Evolutionary conservation across 2,329 filamentous ascomycete species (phyloP).

Genomic region (Aspergillus tamarii): DNA sequence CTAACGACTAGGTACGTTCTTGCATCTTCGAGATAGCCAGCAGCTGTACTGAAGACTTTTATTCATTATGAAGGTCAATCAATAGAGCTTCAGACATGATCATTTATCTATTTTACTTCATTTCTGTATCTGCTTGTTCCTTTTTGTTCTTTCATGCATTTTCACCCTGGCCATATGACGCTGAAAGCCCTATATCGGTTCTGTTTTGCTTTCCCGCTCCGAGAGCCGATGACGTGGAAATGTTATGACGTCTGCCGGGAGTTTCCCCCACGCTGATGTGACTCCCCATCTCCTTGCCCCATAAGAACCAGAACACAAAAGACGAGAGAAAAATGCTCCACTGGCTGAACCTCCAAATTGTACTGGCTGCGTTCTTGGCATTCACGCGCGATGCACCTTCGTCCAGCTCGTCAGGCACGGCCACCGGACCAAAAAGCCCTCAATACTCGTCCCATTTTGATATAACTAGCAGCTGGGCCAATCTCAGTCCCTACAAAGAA

Average conservation of each 20-base stretch:
- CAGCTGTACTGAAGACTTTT: too few relatives aligned
- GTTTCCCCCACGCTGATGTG: not conserved
- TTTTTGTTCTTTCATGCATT: too few relatives aligned
- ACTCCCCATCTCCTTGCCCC: not conserved
- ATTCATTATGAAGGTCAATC: too few relatives aligned
- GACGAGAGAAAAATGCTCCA: not conserved
- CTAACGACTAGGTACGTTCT: too few relatives aligned
- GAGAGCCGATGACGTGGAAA: too few relatives aligned
- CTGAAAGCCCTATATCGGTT: too few relatives aligned
- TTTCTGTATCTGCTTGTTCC: too few relatives aligned
- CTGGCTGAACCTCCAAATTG: not conserved
- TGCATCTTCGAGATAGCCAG: too few relatives aligned
- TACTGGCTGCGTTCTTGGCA: constrained; percentile 1
- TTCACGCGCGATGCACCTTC: not conserved
- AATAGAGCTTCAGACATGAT: too few relatives aligned
- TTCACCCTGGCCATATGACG: too few relatives aligned
- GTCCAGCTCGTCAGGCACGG: not conserved
- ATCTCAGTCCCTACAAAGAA: constrained; percentile 35
- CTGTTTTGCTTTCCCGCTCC: too few relatives aligned
- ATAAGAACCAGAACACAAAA: not conserved
- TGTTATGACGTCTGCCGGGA: not conserved
- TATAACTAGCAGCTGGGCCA: constrained; percentile 35
- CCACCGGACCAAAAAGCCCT: constrained; percentile 26
- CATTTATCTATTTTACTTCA: too few relatives aligned
- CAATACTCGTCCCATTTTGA: constrained; percentile 35